These are phyloP conservation scores for Plasmodium falciparum DNA, from an alignment of 169 alveolate genomes.

Conservation along the genomic window DNA sequence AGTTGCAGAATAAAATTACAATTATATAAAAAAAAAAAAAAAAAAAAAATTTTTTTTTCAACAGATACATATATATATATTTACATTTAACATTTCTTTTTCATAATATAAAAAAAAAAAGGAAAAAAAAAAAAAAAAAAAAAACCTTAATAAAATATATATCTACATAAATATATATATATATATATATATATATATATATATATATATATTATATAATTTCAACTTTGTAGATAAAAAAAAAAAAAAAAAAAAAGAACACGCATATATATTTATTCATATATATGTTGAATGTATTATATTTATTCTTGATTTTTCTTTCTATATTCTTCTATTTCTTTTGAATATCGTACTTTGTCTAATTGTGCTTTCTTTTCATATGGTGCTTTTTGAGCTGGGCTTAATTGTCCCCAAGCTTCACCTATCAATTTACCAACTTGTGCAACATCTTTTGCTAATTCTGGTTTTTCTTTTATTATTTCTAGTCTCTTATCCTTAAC, in stretches of 20 bases:
- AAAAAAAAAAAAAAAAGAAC: constrained; percentile 2
- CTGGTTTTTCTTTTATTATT: constrained; percentile 88
- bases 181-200: not conserved
- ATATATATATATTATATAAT: not conserved
- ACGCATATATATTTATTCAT: not conserved
- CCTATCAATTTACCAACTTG: constrained; percentile 93
- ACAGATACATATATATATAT: not conserved
- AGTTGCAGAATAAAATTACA: constrained; percentile 13
- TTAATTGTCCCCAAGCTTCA: constrained; percentile 92
- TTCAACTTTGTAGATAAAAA: not conserved
- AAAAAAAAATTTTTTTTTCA: not conserved
- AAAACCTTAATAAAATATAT: too few relatives aligned
- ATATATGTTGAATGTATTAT: constrained; percentile 4
- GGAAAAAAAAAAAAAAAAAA: too few relatives aligned
- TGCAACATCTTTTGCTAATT: constrained; percentile 90
- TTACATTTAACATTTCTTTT: too few relatives aligned
- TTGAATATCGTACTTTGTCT: constrained; percentile 90
- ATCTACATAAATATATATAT: constrained; percentile 2
- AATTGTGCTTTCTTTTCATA: constrained; percentile 91
- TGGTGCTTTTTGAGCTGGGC: constrained; percentile 90
- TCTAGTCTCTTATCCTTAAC: constrained; percentile 91
- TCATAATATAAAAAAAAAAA: too few relatives aligned
- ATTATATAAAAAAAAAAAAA: constrained; percentile 4
- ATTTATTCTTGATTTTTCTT: constrained; percentile 51
- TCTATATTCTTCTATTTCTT: constrained; percentile 88